These are phyloP conservation scores for Capronia americana DNA, from an alignment of 2,329 filamentous ascomycete species.

Conservation along the genomic window DNA sequence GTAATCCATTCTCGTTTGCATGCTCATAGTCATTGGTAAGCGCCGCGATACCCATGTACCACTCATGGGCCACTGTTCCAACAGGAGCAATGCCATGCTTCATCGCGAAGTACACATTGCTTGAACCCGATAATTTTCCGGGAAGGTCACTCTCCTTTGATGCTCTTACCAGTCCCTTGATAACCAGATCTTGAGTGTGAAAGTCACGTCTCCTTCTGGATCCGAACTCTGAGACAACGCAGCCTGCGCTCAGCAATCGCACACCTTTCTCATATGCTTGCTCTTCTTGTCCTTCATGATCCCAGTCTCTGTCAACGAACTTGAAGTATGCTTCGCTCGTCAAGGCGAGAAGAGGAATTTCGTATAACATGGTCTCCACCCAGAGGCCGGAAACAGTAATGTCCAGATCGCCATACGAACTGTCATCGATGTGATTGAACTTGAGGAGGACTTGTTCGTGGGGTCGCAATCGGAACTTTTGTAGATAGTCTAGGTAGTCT, in stretches of 20 bases:
- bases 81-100: slow-evolving; percentile 83
- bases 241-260: slow-evolving; percentile 78
- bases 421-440: slow-evolving; percentile 69
- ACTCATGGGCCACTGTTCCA: slow-evolving; percentile 93
- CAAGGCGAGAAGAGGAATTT: slow-evolving; percentile 90
- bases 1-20: slow-evolving; percentile 82
- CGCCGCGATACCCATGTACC: slow-evolving; percentile 98
- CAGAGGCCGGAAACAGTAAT: slow-evolving; percentile 82
- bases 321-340: slow-evolving; percentile 97
- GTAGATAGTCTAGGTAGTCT: slow-evolving; percentile 80
- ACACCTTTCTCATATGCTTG: slow-evolving; percentile 82
- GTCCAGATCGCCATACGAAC: slow-evolving; percentile 72
- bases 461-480: slow-evolving; percentile 80
- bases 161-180: slow-evolving; percentile 82
- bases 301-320: slow-evolving; percentile 94
- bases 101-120: slow-evolving; percentile 97
- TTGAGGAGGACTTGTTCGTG: slow-evolving; percentile 76
- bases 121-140: slow-evolving; percentile 81
- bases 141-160: slow-evolving; percentile 71
- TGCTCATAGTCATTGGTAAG: slow-evolving; percentile 83
- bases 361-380: slow-evolving; percentile 96
- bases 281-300: slow-evolving; percentile 82
- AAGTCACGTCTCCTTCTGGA: slow-evolving; percentile 89
- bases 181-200: slow-evolving; percentile 90
- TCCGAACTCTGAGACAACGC: slow-evolving; percentile 92